Conservation (phyloP, 2,329 filamentous ascomycete species). For the Aureobasidium sp. region DNA sequence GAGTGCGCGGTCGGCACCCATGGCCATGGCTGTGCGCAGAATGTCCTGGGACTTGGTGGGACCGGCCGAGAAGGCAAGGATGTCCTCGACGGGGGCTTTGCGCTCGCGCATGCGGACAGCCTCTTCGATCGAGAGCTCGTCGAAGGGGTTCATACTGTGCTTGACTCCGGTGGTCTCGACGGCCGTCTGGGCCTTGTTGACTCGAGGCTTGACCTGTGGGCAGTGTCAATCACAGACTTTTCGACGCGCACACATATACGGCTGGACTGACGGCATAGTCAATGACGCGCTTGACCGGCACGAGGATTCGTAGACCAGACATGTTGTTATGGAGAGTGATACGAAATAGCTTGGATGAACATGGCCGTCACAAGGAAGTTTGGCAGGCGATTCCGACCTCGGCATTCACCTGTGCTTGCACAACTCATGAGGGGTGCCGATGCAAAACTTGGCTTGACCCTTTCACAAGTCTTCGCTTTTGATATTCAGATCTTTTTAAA, state of each 20-base stretch:
- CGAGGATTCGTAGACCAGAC: slow-evolving; percentile 41
- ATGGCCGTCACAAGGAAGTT: neutral
- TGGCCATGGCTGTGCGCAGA: slow-evolving; percentile 93
- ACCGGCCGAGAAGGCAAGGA: slow-evolving; percentile 80
- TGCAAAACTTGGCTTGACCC: neutral
- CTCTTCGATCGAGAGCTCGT: slow-evolving; percentile 96
- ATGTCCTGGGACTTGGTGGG: slow-evolving; percentile 81
- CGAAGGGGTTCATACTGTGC: slow-evolving; percentile 98
- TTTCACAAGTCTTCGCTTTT: neutral
- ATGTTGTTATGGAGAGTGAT: neutral
- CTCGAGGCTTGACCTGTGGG: slow-evolving; percentile 56
- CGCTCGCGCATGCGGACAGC: slow-evolving; percentile 89
- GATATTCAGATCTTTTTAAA: neutral
- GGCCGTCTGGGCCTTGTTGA: slow-evolving; percentile 66
- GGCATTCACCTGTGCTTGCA: neutral
- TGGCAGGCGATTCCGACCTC: neutral
- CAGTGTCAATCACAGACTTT: neutral
- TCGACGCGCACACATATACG: neutral
- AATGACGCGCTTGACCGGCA: slow-evolving; percentile 49
- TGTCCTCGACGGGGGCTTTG: slow-evolving; percentile 66
- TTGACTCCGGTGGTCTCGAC: slow-evolving; percentile 91
- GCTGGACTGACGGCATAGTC: slow-evolving; percentile 44
- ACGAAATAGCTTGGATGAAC: neutral
- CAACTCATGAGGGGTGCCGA: neutral
- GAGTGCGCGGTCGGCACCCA: slow-evolving; percentile 89